These are phyloP conservation scores for Cucumis variabilis DNA, from an alignment of 331 rosid species.

Conservation along the genomic window DNA sequence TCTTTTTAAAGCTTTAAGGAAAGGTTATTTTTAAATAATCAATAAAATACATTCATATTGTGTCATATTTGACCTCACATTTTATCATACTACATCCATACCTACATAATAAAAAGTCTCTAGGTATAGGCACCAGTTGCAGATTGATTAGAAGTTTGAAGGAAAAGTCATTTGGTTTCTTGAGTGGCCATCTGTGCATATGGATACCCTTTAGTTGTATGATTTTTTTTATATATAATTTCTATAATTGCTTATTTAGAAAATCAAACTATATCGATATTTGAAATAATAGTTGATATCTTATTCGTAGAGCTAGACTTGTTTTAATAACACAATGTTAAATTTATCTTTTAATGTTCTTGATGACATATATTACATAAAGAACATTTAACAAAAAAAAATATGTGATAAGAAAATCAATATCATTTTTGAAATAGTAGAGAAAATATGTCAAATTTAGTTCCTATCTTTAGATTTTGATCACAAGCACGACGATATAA, in stretches of 20 bases:
- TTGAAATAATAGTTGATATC: too few species aligned
- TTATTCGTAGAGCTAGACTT: too few species aligned
- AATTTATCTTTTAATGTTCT: too few species aligned
- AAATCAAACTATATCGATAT: background rate
- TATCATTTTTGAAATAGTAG: too few species aligned
- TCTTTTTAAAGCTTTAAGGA: background rate
- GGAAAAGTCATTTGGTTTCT: background rate
- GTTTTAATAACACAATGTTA: too few species aligned
- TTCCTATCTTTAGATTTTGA: background rate
- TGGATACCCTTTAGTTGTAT: background rate
- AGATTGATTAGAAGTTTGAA: conserved; percentile 1
- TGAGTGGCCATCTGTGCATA: background rate
- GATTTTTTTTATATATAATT: background rate
- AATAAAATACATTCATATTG: background rate
- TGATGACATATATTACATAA: background rate
- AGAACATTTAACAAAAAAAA: too few species aligned
- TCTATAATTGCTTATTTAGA: too few species aligned
- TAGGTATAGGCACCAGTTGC: background rate
- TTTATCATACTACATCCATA: background rate
- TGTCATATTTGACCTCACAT: background rate
- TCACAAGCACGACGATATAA: too few species aligned
- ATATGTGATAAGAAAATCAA: too few species aligned
- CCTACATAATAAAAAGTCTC: background rate
- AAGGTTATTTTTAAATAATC: background rate
- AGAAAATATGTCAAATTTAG: background rate